Conservation (phyloP, 176 grass and related monocot genomes). For the Juncus inflexus region DNA sequence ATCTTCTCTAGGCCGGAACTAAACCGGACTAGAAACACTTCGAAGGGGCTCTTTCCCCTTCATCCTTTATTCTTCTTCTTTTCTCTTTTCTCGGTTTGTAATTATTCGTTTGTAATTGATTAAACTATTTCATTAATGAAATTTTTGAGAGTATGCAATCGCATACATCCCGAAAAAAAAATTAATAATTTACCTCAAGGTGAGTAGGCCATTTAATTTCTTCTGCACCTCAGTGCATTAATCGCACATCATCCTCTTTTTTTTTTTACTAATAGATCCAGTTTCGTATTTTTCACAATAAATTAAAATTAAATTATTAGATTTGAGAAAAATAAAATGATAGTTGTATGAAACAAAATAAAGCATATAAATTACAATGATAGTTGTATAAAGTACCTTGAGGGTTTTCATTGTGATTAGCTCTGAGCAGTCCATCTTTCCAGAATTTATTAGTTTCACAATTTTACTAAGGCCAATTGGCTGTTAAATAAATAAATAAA, state of each 20-base stretch:
- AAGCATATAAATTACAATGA: neutral
- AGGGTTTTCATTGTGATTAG: conserved; percentile 94
- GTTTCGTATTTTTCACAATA: conserved; percentile 47
- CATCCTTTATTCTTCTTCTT: too few relatives aligned
- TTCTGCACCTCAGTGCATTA: conserved; percentile 43
- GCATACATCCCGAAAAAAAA: too few relatives aligned
- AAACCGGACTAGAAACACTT: too few relatives aligned
- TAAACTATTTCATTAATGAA: too few relatives aligned
- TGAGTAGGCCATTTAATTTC: conserved; percentile 98
- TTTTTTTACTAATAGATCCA: conserved; percentile 73
- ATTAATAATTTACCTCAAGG: conserved; percentile 49
- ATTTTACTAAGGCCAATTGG: conserved; percentile 89
- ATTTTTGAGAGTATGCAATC: too few relatives aligned
- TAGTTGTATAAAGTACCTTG: conserved; percentile 55
- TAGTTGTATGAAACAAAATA: neutral
- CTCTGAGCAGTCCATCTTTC: conserved; percentile 84
- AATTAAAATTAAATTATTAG: conserved; percentile 8
- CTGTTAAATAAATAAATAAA: conserved; percentile 43
- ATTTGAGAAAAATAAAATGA: conserved; percentile 3
- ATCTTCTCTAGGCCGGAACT: too few relatives aligned
- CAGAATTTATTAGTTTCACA: conserved; percentile 82
- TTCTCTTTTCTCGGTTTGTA: too few relatives aligned
- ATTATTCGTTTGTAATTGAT: too few relatives aligned
- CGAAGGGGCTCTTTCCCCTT: too few relatives aligned
- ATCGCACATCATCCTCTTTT: conserved; percentile 75